These are phyloP conservation scores for Suillus bovinus DNA, from an alignment of 768 basidiomycete species.

Conservation along the genomic window DNA sequence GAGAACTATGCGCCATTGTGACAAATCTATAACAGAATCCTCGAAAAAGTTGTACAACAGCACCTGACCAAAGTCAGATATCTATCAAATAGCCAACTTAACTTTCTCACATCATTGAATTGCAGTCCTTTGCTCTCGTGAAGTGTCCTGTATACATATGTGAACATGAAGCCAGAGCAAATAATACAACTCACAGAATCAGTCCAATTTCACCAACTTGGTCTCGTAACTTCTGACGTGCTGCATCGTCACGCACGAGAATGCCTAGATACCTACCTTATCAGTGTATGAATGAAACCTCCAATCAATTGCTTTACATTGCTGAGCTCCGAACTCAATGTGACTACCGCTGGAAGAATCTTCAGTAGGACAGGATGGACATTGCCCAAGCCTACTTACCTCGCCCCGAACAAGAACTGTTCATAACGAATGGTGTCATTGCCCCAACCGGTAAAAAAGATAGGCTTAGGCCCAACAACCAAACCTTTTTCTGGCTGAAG, in stretches of 20 bases:
- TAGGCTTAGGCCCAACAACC: conserved; percentile 53
- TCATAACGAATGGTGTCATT: conserved; percentile 45
- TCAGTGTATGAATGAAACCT: background rate
- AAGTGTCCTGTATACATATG: conserved; percentile 24
- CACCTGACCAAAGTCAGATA: conserved; percentile 43
- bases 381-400: conserved; percentile 33
- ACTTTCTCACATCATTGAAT: conserved; percentile 21
- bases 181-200: conserved; percentile 48
- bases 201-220: conserved; percentile 60
- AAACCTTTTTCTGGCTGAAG: conserved; percentile 57
- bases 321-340: conserved; percentile 63
- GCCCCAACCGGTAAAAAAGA: conserved; percentile 55
- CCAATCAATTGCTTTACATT: conserved; percentile 43
- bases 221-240: conserved; percentile 45
- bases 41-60: conserved; percentile 75
- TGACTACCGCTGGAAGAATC: conserved; percentile 41
- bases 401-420: conserved; percentile 56
- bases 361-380: conserved; percentile 13
- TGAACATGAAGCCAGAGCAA: background rate
- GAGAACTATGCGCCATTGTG: conserved; percentile 63
- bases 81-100: background rate
- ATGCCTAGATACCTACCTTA: conserved; percentile 53
- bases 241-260: conserved; percentile 62
- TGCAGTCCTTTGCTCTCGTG: conserved; percentile 35
- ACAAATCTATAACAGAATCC: conserved; percentile 50